Percentiles rank a stretch among this genome's conserved stretches.
phyloP scores from a whole-genome alignment of 164 flowering plant genomes.

The Berberis vulgaris region DNA sequence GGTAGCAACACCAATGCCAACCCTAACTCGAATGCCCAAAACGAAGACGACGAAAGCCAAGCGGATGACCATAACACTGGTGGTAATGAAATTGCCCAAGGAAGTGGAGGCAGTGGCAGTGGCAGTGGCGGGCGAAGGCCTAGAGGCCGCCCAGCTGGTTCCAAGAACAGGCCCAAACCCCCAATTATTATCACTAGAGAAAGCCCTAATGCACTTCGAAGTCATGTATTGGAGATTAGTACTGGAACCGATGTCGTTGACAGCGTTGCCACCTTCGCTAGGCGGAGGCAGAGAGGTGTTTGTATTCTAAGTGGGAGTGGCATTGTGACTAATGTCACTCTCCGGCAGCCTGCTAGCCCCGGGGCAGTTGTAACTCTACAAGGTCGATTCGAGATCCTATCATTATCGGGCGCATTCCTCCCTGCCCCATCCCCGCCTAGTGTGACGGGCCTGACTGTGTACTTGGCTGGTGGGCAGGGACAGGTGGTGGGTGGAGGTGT shows the following conservation, averaged over 20 bases:
- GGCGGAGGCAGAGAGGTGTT: conserved; percentile 50
- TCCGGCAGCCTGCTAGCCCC: conserved; percentile 48
- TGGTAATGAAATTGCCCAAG: conserved; percentile 1
- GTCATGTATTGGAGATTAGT: conserved; percentile 51
- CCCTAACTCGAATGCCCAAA: background rate
- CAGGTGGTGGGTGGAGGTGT: conserved; percentile 73
- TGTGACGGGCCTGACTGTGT: conserved; percentile 53
- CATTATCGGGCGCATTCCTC: conserved; percentile 58
- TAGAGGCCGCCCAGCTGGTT: conserved; percentile 24
- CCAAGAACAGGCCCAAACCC: conserved; percentile 43
- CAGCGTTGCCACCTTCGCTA: conserved; percentile 37
- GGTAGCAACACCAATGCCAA: conserved; percentile 2
- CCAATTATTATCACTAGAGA: conserved; percentile 39
- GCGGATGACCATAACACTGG: conserved; percentile 11
- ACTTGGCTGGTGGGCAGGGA: conserved; percentile 61
- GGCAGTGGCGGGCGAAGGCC: conserved; percentile 27
- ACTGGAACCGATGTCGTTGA: conserved; percentile 48
- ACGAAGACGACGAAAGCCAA: background rate
- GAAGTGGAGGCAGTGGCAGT: background rate
- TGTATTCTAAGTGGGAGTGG: conserved; percentile 59
- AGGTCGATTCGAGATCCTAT: conserved; percentile 60
- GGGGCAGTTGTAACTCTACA: conserved; percentile 40
- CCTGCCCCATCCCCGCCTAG: conserved; percentile 62
- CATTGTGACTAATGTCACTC: conserved; percentile 41
- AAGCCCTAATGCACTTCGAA: conserved; percentile 19